These are phyloP conservation scores for Phytopythium litorale DNA, from an alignment of 352 stramenopile genomes.

Conservation along the genomic window DNA sequence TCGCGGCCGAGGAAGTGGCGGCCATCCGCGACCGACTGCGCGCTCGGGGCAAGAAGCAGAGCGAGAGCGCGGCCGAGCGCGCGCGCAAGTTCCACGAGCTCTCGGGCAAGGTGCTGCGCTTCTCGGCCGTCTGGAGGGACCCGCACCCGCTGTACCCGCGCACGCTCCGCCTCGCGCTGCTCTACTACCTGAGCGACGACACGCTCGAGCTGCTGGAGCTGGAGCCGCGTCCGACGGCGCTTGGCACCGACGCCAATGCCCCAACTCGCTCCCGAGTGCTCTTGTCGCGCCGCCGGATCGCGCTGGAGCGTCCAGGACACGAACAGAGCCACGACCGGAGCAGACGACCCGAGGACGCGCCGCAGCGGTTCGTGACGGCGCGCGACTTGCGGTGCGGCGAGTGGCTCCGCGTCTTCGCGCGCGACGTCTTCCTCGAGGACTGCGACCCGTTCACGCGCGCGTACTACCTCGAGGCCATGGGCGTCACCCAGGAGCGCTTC, in stretches of 20 bases:
- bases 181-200: slow-evolving; percentile 93
- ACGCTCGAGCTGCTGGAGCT: slow-evolving; percentile 89
- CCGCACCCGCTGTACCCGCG: slow-evolving; percentile 87
- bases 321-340: slow-evolving; percentile 5
- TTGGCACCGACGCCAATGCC: slow-evolving; percentile 31
- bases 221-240: slow-evolving; percentile 37
- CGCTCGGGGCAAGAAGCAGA: slow-evolving; percentile 36
- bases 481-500: slow-evolving; percentile 74
- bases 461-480: slow-evolving; percentile 84
- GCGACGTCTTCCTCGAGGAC: slow-evolving; percentile 85
- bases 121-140: slow-evolving; percentile 92
- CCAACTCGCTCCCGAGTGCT: slow-evolving; percentile 68
- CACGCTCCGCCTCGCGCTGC: slow-evolving; percentile 83
- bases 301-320: slow-evolving; percentile 13
- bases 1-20: slow-evolving; percentile 35
- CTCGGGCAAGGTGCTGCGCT: slow-evolving; percentile 86
- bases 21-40: slow-evolving; percentile 1
- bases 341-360: slow-evolving; percentile 3
- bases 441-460: slow-evolving; percentile 90
- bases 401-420: slow-evolving; percentile 79
- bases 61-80: slow-evolving; percentile 35
- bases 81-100: slow-evolving; percentile 75
- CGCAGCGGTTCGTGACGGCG: slow-evolving; percentile 36
- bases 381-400: slow-evolving; percentile 83
- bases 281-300: slow-evolving; percentile 70